Percentiles rank a stretch among this genome's conserved stretches.
These are phyloP conservation scores for Naganishia sp. DNA, from an alignment of 1,284 basidiomycete genomes.

Conservation along the genomic window DNA sequence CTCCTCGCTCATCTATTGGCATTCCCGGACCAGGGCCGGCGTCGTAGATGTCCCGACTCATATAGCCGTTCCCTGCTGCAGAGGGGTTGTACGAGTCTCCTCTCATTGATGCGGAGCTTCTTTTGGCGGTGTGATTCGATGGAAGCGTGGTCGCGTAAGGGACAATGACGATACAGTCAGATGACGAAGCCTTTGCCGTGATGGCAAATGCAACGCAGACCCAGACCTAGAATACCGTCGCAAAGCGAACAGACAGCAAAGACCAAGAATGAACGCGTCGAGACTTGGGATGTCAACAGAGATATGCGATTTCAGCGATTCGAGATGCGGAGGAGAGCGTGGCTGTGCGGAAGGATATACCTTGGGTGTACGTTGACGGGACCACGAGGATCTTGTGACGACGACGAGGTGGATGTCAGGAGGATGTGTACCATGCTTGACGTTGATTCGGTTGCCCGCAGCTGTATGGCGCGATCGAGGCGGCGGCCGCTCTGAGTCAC, in stretches of 20 bases:
- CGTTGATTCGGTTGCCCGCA: not conserved
- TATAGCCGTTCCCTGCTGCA: slow-evolving; percentile 17
- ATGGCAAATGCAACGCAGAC: no score
- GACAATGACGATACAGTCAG: no score
- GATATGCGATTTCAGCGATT: slow-evolving; percentile 20
- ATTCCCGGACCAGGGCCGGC: slow-evolving; percentile 1
- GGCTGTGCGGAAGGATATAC: slow-evolving; percentile 17
- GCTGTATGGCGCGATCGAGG: not conserved
- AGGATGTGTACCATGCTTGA: not conserved
- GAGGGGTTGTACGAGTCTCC: slow-evolving; percentile 27
- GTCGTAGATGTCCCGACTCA: slow-evolving; percentile 24
- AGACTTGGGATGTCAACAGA: not conserved
- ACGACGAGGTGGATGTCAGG: not conserved
- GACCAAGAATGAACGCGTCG: not conserved
- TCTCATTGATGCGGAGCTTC: not conserved
- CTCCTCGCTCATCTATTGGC: slow-evolving; percentile 8
- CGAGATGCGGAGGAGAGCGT: not conserved
- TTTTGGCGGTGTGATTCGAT: no score
- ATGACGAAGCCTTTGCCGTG: no score
- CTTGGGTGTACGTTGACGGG: slow-evolving; percentile 16
- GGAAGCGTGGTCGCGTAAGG: no score
- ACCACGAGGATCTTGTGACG: not conserved
- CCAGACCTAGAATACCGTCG: no score
- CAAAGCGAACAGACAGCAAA: no score
- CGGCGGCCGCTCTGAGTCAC: no score